Evolutionary conservation across 1,139 yeast genomes (phyloP), one percentile per base, ranked within the genome.

Genomic region (Insectozyma bohioensis): DNA sequence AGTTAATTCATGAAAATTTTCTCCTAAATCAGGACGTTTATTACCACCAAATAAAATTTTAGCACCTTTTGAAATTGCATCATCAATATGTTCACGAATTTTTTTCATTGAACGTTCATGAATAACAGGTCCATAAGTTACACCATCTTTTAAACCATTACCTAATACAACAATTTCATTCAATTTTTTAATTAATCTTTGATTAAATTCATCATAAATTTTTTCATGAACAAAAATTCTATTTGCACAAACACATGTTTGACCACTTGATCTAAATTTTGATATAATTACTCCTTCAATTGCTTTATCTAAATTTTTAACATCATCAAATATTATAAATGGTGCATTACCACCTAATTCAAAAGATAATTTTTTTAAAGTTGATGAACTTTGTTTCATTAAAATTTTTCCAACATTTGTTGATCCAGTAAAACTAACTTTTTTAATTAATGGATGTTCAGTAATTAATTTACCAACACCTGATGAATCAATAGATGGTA

Each of bases 271-370:
- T 68, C 66, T 80, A 64, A 55, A 82, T 63, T 51, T 75, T 60
- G 56, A 80, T 50, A 54, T 77, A 63, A 62, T 78, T 63, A 85
- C 80, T 22, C 85, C 92, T 21, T 68, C 75, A 11, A 85, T 88
- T 1, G 96, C 95, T 32, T 67, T 65, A 39, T 84, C 90, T 20
- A 88, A 45, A 48, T 85, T 82, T 28, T 28, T 28, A 6, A 87
- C 92, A 54, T 87, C 96, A 17, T 79, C 84, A 59, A 87, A 87
- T 8, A 87, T 88, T 41, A 88, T 81, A 46, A 87, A 80, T 12
- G 97, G 96, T 4, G 97, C 95, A 56, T 88, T 90, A 26, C 97
- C 97, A 28, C 97, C 97, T 33, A 88, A 68, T 61, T 90, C 97
- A 54, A 90, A 74, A 0, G 95, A 83, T 26, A 85, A 65, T 54